These are phyloP conservation scores for Neurospora sp. DNA, from an alignment of 495 filamentous ascomycete species.

Conservation along the genomic window DNA sequence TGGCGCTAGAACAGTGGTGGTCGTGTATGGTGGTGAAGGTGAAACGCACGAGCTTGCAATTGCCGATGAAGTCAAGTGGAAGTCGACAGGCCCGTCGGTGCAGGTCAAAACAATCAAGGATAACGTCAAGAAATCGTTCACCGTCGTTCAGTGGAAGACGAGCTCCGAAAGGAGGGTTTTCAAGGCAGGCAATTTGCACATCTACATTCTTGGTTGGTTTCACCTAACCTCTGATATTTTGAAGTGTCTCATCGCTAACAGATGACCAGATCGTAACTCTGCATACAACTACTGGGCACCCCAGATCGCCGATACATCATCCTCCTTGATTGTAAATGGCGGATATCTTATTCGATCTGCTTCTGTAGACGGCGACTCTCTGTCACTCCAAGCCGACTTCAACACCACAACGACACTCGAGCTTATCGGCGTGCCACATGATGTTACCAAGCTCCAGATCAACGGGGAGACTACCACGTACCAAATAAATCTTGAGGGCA, in stretches of 20 bases:
- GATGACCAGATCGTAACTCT: constrained; percentile 47
- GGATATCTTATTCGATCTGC: constrained; percentile 67
- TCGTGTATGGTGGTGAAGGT: constrained; percentile 60
- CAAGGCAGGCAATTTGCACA: constrained; percentile 39
- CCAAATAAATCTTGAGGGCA: constrained; percentile 38
- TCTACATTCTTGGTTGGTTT: constrained; percentile 39
- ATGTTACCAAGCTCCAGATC: constrained; percentile 44
- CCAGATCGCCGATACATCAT: constrained; percentile 27
- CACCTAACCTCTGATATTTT: neutral
- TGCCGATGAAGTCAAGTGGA: constrained; percentile 40
- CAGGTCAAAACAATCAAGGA: neutral
- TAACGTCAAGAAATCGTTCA: neutral
- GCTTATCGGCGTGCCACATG: constrained; percentile 48
- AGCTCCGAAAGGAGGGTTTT: constrained; percentile 25
- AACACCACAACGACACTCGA: constrained; percentile 56
- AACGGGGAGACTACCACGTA: constrained; percentile 41
- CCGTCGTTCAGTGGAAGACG: constrained; percentile 7
- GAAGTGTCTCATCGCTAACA: neutral
- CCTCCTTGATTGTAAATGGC: constrained; percentile 54
- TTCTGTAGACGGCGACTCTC: constrained; percentile 34
- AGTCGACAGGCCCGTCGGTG: constrained; percentile 18
- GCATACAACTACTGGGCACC: constrained; percentile 70
- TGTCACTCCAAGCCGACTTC: constrained; percentile 60
- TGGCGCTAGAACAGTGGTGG: constrained; percentile 39
- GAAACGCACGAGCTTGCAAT: constrained; percentile 64